Conservation (phyloP, 1,284 basidiomycete genomes). For the Ustilago nuda region DNA sequence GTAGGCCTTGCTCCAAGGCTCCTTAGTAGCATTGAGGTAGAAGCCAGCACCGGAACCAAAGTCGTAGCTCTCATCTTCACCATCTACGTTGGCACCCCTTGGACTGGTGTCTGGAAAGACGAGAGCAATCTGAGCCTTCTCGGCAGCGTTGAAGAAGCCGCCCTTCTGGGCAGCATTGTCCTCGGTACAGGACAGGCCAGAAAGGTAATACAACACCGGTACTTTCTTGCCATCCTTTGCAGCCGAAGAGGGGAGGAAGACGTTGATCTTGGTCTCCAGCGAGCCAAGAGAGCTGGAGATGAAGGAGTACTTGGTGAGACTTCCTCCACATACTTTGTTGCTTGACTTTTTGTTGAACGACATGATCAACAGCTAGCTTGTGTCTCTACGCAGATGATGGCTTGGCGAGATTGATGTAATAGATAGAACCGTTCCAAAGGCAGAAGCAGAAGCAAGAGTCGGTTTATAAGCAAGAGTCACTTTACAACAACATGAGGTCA, state of each 20-base stretch:
- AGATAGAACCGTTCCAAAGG: background rate
- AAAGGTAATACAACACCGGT: constrained; percentile 85
- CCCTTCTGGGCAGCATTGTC: constrained; percentile 78
- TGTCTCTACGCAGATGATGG: background rate
- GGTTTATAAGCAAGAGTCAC: background rate
- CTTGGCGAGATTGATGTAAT: background rate
- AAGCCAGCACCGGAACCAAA: constrained; percentile 69
- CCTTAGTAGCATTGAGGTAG: constrained; percentile 66
- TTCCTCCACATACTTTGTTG: constrained; percentile 54
- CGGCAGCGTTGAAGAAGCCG: constrained; percentile 59
- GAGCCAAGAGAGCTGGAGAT: constrained; percentile 80
- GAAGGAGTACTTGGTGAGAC: constrained; percentile 62
- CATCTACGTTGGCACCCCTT: constrained; percentile 87
- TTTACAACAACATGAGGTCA: constrained; percentile 16
- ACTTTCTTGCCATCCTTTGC: constrained; percentile 72
- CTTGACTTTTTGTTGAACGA: constrained; percentile 39
- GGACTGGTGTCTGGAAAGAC: constrained; percentile 97
- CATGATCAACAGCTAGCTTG: constrained; percentile 19
- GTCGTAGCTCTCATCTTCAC: constrained; percentile 83
- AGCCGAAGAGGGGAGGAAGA: constrained; percentile 83
- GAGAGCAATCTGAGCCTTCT: constrained; percentile 78
- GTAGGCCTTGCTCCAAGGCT: constrained; percentile 62
- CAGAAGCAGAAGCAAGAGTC: background rate
- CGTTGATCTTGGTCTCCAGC: constrained; percentile 84
- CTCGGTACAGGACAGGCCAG: constrained; percentile 94